Evolutionary conservation across 306 rosid genomes (phyloP), one percentile per base, ranked within the genome.

Genomic region (Malus sieversii): DNA sequence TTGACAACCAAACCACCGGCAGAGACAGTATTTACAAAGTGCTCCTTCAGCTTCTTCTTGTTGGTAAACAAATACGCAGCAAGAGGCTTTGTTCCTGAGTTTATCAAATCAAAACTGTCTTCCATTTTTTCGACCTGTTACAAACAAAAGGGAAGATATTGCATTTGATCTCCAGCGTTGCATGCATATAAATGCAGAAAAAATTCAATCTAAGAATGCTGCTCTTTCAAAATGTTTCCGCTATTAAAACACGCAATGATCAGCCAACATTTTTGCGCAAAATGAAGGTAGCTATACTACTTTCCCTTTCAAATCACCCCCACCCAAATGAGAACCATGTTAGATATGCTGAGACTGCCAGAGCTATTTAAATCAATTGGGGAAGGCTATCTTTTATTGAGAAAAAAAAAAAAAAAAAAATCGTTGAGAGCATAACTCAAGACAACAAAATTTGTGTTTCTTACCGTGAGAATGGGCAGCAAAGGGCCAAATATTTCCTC

Each of bases 401-500:
- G 40, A 4, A 4, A 32, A 32, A n/a, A n/a, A n/a, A n/a, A n/a
- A n/a, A n/a, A n/a, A n/a, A n/a, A n/a, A n/a, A n/a, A n/a, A n/a
- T n/a, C 23, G 23, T 22, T 22, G 25, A 23, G 7, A 60, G 60
- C 23, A 70, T 19, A 20, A 19, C 40, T 33, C 42, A 65, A 10
- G 51, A 33, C 53, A 38, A 15, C 7, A 48, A 6, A 60, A 75
- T 53, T 66, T 46, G 23, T 66, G 52, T 32, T 69, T 83, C 90
- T 51, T 87, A 95, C 99, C 84, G 89, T 89, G 79, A 92, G 4
- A 82, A 96, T 92, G 77, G 99, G 98, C 83, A 96, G 97, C 79
- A 96, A 84, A 30, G 99, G 99, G 79, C 99, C 99, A 73, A 96
- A 96, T 70, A 96, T 96, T 82, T 96, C 99, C 70, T 96, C 99